Evolutionary conservation across 2,329 filamentous ascomycete species (phyloP).

Genomic region (Boeremia lycopersici): DNA sequence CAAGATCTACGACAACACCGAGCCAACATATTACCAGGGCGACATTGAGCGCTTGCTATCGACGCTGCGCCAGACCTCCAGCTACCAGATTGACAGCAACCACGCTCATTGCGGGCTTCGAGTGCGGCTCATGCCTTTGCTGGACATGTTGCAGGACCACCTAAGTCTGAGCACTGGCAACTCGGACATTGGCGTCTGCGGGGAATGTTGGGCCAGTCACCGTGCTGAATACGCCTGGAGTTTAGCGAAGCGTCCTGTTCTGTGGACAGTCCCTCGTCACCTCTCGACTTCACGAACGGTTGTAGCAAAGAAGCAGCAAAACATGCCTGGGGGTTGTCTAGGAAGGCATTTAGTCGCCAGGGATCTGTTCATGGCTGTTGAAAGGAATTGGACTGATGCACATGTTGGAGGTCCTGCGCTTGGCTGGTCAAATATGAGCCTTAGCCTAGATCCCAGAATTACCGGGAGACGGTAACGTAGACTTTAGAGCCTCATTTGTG

Average conservation of each 20-base stretch:
- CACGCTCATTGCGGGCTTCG: conserved; percentile 76
- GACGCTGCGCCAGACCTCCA: conserved; percentile 68
- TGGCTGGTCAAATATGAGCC: conserved; percentile 15
- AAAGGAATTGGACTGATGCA: conserved; percentile 45
- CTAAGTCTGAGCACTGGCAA: conserved; percentile 43
- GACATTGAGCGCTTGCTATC: conserved; percentile 67
- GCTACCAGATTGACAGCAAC: conserved; percentile 75
- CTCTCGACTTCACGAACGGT: conserved; percentile 27
- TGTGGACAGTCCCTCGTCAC: conserved; percentile 46
- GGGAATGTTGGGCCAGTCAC: conserved; percentile 51
- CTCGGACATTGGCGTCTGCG: conserved; percentile 52
- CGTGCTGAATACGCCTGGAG: conserved; percentile 53
- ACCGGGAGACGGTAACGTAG: conserved; percentile 4
- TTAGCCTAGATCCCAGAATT: conserved; percentile 11
- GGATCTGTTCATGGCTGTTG: conserved; percentile 49
- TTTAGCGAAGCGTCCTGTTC: conserved; percentile 52
- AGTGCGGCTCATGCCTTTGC: conserved; percentile 66
- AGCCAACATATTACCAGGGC: conserved; percentile 59
- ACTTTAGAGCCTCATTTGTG: not conserved
- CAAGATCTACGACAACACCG: conserved; percentile 48
- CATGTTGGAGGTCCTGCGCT: conserved; percentile 18
- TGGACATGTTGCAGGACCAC: conserved; percentile 65
- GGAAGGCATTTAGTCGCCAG: conserved; percentile 39
- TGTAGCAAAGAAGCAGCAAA: conserved; percentile 29
- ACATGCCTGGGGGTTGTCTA: conserved; percentile 38